Base-by-base conservation (phyloP, 1,139 yeast species). In the Citeromyces hawaiiensis region DNA sequence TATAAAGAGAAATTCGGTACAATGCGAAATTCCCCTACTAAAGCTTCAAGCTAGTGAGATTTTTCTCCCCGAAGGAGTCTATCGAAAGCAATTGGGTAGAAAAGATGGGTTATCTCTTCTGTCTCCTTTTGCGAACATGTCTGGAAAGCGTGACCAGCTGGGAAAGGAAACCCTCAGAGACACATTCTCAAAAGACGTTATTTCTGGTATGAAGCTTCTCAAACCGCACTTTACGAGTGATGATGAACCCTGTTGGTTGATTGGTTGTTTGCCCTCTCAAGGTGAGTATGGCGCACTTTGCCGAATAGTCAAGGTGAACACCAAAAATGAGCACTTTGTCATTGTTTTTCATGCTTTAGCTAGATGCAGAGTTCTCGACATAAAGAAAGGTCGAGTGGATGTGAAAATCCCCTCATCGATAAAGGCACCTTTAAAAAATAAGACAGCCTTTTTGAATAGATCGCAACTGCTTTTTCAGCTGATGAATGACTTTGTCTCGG, bases 271-370 rank as follows among this genome's bases (percentile, higher is more conserved):
- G 65, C 73, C 53, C 48, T 59, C 52, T 56, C 47, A 50, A 52
- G 25, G 47, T 19, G 50, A 57, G 10, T 60, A 60, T 2, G 68
- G 64, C 8, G 73, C 81, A 0, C 52, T 76, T 3, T 68, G 70
- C 10, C 59, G 71, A 43, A 63, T 76, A 10, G 64, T 68, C 13
- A 76, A 73, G 1, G 55, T 74, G 10, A 56, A 63, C 25, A 73
- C 67, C 42, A 73, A 66, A 43, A 60, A 66, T 25, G 63, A 64
- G 41, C 61, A 59, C 36, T 57, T 74, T 36, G 62, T 65, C 18
- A 47, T 77, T 36, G 67, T 78, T 0, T 61, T 77, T 40, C 76
- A 70, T 47, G 79, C 81, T 0, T 47, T 75, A n/a, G 53, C 66
- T 1, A 60, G 83, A 44, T 80, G 72, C 4, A 49, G 48, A 17